phyloP scores from a whole-genome alignment of 495 filamentous ascomycete genomes.

The Penicillium paxilli region DNA sequence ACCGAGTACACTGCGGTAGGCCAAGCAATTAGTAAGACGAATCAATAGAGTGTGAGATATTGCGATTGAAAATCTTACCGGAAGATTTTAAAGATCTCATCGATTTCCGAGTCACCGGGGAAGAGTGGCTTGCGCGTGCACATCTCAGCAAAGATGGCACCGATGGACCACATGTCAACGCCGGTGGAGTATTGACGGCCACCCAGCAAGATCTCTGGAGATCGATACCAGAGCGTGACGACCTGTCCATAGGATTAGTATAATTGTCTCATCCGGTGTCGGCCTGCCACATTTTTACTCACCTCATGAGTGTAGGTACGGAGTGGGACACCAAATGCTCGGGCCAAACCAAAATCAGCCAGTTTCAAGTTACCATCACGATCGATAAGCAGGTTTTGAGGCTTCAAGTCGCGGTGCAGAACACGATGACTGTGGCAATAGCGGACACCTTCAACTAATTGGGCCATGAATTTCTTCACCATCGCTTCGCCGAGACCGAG shows the following conservation, averaged over 20 bases:
- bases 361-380: constrained; percentile 94
- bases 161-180: constrained; percentile 99
- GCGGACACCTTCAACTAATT: constrained; percentile 84
- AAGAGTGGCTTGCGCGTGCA: constrained; percentile 97
- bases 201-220: constrained; percentile 96
- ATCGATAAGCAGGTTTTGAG: constrained; percentile 95
- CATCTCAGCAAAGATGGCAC: constrained; percentile 99
- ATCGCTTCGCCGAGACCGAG: constrained; percentile 86
- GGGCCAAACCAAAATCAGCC: constrained; percentile 94
- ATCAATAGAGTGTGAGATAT: not conserved
- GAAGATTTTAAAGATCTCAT: constrained; percentile 99
- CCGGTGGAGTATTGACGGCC: constrained; percentile 97
- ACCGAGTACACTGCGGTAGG: constrained; percentile 68
- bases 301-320: constrained; percentile 97
- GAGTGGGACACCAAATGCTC: constrained; percentile 94
- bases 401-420: constrained; percentile 94
- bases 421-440: constrained; percentile 97
- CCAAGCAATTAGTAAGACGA: constrained; percentile 1
- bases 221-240: constrained; percentile 96
- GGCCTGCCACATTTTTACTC: constrained; percentile 1
- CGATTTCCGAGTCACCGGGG: constrained; percentile 97
- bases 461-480: constrained; percentile 97
- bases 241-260: constrained; percentile 51
- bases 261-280: not conserved
- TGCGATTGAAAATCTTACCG: constrained; percentile 51